Evolutionary conservation across 495 filamentous ascomycete genomes (phyloP).

Genomic region (Xylaria venustula): DNA sequence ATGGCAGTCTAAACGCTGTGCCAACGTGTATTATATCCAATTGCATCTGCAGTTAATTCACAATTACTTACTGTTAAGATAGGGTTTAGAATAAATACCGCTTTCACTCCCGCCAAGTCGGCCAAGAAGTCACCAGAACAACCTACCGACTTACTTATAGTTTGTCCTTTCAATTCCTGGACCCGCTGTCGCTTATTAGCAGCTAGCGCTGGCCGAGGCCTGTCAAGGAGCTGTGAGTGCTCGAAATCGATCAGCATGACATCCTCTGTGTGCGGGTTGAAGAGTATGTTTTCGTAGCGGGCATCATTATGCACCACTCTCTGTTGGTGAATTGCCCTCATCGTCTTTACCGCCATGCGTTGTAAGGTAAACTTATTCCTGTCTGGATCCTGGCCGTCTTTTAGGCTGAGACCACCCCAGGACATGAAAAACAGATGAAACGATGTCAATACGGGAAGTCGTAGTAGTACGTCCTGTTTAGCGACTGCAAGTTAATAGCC

Average conservation of each 20-base stretch:
- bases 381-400: neutral
- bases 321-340: neutral
- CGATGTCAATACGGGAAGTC: conserved; percentile 8
- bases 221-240: conserved; percentile 13
- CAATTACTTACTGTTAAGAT: too few species aligned
- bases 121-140: neutral
- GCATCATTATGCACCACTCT: conserved; percentile 9
- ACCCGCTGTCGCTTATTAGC: neutral
- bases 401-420: conserved; percentile 1
- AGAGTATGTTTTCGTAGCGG: conserved; percentile 30
- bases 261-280: conserved; percentile 28
- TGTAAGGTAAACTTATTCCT: neutral
- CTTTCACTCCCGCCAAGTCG: neutral
- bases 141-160: neutral
- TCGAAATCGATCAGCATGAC: conserved; percentile 37
- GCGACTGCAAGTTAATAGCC: neutral
- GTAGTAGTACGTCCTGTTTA: conserved; percentile 10
- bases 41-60: too few species aligned
- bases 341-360: neutral
- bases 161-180: neutral
- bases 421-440: neutral
- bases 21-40: too few species aligned
- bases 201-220: neutral
- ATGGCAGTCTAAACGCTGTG: too few species aligned
- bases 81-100: too few species aligned